Base-by-base conservation (phyloP, 2,329 filamentous ascomycete species). In the Moelleriella libera region DNA sequence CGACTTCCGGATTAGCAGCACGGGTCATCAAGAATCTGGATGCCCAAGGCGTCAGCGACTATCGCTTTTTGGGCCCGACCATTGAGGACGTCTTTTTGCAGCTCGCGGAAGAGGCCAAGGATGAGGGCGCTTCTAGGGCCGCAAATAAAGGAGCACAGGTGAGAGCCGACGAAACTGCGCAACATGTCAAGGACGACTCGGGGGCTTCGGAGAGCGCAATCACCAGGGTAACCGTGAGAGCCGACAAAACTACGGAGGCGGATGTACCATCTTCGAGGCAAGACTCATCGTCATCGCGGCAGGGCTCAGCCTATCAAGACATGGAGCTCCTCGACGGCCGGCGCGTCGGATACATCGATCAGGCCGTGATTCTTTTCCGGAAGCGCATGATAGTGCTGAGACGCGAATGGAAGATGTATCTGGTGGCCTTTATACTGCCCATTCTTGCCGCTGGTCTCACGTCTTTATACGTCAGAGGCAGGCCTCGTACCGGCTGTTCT, bases 21-120 rank as follows among this genome's bases (percentile, higher is more conserved):
- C 65, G 73, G 4, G 82, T 90, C 43, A 84, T 94, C 52, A 72
- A 75, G 44, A 63, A 72, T 8, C 70, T 96, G 1, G 84, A 94
- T 59, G 64, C 70, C 1, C 68, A 72, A 1, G 78, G 79, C 0
- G 73, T 94, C 41, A 71, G 72, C 12, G 84, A 94, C 49, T 95
- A 94, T 60, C 82, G 88, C 49, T 85, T 95, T 54, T 85, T 84
- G 12, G 88, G 88, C 0, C 90, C 89, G 0, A 94, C 87, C 0
- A 88, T 96, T 41, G 90, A 96, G 60, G 88, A 95, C 54, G 88
- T 95, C 0, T 96, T 96, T 63, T 67, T 96, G 29, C 82, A 86
- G 53, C 72, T 95, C 40, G 87, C 88, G 0, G 85, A 90, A 57
- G 88, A 95, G 60, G 75, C 88, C 50, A 74, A 71, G 48, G 72